phyloP scores from a whole-genome alignment of 495 filamentous ascomycete species.

The Xylaria palmicola region DNA sequence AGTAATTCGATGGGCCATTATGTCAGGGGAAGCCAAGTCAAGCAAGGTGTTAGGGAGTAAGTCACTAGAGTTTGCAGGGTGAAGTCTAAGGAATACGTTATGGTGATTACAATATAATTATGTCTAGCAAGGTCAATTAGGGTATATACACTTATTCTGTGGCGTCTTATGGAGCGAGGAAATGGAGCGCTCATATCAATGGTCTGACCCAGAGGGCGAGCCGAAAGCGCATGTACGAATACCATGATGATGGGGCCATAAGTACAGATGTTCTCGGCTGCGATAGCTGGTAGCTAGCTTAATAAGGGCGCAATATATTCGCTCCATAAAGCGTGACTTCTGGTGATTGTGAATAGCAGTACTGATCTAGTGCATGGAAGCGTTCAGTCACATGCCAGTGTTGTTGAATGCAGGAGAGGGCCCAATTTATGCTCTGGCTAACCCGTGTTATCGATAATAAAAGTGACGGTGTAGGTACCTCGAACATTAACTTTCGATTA shows the following conservation, averaged over 20 bases:
- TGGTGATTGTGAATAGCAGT: too few species aligned
- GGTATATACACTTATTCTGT: neutral
- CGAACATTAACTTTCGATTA: neutral
- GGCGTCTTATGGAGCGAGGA: neutral
- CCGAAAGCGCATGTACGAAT: too few species aligned
- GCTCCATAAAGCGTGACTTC: too few species aligned
- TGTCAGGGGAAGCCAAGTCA: neutral
- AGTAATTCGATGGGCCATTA: neutral
- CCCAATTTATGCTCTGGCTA: too few species aligned
- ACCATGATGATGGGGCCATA: too few species aligned
- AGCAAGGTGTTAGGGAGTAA: neutral
- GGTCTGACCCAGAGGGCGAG: too few species aligned
- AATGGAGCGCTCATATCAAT: neutral
- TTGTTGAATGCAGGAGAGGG: too few species aligned
- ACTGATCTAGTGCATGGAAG: too few species aligned
- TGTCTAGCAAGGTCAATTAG: neutral
- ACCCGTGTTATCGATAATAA: slow-evolving; percentile 32
- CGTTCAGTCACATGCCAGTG: too few species aligned
- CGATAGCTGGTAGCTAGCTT: too few species aligned
- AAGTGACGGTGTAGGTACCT: slow-evolving; percentile 8
- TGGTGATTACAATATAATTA: slow-evolving; percentile 4
- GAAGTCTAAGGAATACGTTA: neutral
- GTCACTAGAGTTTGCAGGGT: neutral
- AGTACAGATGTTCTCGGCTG: too few species aligned
- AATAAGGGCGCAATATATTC: too few species aligned